Conservation (phyloP, 352 stramenopile genomes). For the Poterioochromonas sp. region DNA sequence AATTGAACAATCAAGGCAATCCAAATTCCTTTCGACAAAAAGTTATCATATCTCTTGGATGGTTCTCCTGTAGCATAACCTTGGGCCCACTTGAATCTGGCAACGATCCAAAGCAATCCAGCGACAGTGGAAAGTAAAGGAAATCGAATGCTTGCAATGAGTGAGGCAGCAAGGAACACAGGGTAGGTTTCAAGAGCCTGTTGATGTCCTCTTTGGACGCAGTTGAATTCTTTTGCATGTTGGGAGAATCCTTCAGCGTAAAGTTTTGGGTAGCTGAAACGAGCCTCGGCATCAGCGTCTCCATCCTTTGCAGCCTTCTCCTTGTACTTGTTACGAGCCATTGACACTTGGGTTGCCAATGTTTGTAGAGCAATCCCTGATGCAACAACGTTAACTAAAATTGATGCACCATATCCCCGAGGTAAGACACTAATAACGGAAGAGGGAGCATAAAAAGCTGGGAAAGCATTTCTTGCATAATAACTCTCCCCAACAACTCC, state of each 20-base stretch:
- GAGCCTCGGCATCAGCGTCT: slow-evolving; percentile 4
- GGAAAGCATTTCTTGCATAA: background rate
- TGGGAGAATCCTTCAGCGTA: slow-evolving; percentile 68
- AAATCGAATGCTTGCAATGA: slow-evolving; percentile 35
- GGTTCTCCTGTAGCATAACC: slow-evolving; percentile 33
- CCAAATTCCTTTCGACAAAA: background rate
- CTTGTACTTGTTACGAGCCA: background rate
- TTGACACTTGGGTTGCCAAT: background rate
- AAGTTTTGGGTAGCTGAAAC: slow-evolving; percentile 52
- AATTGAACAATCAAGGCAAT: background rate
- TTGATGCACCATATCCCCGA: background rate
- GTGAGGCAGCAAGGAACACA: slow-evolving; percentile 48
- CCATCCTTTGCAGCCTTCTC: slow-evolving; percentile 32
- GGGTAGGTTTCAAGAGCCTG: slow-evolving; percentile 67
- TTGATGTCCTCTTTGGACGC: slow-evolving; percentile 68
- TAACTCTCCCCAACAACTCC: background rate
- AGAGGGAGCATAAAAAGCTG: background rate
- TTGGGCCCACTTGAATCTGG: slow-evolving; percentile 34
- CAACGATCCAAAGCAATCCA: slow-evolving; percentile 30
- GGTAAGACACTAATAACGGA: background rate
- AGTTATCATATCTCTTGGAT: background rate
- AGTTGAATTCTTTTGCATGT: slow-evolving; percentile 70
- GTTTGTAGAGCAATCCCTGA: background rate
- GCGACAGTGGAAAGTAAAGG: slow-evolving; percentile 19
- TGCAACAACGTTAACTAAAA: slow-evolving; percentile 23